Base-by-base conservation (phyloP, 768 basidiomycete genomes). In the Lactifluus echinatus region DNA sequence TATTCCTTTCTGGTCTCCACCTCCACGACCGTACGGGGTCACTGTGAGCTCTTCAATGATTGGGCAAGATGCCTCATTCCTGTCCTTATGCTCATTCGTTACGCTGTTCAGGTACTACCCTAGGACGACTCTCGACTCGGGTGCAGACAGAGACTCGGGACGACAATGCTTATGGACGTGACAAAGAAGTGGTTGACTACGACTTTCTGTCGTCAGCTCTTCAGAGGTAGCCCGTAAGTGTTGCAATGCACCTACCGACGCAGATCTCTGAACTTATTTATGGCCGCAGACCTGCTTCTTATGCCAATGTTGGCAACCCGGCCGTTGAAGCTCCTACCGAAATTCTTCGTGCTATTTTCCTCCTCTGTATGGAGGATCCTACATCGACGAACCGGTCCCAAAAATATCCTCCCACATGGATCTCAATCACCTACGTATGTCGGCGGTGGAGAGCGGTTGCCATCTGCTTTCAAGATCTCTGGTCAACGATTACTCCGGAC, bases 361-460 rank as follows among this genome's bases (percentile, higher is more conserved):
- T 45, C 23, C 31, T 43, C 31, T 36, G 52, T 10, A 21, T 34
- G 5, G 42, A 45, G 7, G 43, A 53, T 21, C 23, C 23, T 5
- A 3, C 4, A n/a, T 33, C 43, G 0, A 2, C 23, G 5, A 45
- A 31, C 29, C 17, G 23, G 7, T 23, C 29, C n/a, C 50, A 52
- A 14, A 33, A 14, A 23, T 33, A 39, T 24, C 43, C 42, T 23
- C 52, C 52, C 17, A n/a, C 28, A 17, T 53, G 52, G 52, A 19
- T 45, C 6, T 26, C 52, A 5, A 53, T 53, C 31, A 36, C 52
- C 17, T 34, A 53, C 28, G 43, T 53, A 1, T 53, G 52, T 45
- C 52, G 52, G 33, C 52, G 52, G 23, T 53, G 52, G 52, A 28
- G 52, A 15, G n/a, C 42, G 5, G 42, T 36, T 24, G 52, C 52